Evolutionary conservation across 2,329 filamentous ascomycete genomes (phyloP).

Genomic region (Neonectria neomacrospora): DNA sequence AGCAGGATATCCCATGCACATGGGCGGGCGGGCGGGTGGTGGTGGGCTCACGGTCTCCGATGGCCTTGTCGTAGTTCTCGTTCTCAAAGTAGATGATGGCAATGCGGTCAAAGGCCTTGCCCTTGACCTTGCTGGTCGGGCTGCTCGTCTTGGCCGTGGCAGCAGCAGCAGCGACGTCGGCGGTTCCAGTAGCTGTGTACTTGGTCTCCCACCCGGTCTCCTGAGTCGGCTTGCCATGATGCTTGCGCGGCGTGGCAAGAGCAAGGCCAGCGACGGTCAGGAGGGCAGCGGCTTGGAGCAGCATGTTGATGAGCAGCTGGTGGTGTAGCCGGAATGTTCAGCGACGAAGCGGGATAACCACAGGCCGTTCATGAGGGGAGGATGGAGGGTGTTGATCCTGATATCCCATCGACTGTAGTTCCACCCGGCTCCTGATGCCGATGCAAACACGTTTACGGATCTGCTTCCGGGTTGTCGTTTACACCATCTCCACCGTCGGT

Average conservation of each 20-base stretch:
- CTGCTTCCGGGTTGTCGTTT: conserved; percentile 22
- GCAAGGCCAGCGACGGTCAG: conserved; percentile 44
- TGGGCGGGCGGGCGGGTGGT: too few relatives aligned
- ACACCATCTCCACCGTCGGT: conserved; percentile 29
- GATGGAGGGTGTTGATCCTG: conserved; percentile 16
- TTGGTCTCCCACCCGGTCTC: conserved; percentile 49
- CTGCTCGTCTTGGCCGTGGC: conserved; percentile 70
- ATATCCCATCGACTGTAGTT: not conserved
- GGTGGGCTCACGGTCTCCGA: conserved; percentile 68
- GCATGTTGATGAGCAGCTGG: conserved; percentile 23
- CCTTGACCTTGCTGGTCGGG: conserved; percentile 72
- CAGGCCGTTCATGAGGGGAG: not conserved
- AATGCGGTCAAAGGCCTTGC: conserved; percentile 78
- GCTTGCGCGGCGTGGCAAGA: conserved; percentile 34
- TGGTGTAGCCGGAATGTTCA: conserved; percentile 1
- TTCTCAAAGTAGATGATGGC: conserved; percentile 83
- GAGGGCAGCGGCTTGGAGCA: conserved; percentile 36
- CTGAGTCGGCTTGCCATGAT: not conserved
- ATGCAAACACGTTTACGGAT: conserved; percentile 6
- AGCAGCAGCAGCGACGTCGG: conserved; percentile 64
- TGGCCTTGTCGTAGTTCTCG: conserved; percentile 73
- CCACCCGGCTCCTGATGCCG: not conserved
- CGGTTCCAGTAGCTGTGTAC: conserved; percentile 64
- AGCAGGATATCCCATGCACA: not conserved
- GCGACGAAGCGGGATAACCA: not conserved